These are phyloP conservation scores for Fusarium abutilonis DNA, from an alignment of 2,329 filamentous ascomycete species.

Conservation along the genomic window DNA sequence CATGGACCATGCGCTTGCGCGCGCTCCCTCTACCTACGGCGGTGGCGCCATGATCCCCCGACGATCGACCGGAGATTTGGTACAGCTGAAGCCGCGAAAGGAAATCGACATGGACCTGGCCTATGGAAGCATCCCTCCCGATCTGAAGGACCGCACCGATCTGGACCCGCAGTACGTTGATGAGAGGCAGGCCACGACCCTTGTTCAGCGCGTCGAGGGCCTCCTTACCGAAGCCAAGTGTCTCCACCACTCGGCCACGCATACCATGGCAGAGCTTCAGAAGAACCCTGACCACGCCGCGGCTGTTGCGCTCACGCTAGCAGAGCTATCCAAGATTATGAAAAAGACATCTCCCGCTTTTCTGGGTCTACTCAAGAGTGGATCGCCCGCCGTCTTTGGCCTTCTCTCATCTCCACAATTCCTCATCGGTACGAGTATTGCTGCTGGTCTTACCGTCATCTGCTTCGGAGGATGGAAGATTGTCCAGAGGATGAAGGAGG, in stretches of 20 bases:
- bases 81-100: conserved; percentile 48
- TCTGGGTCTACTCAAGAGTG: conserved; percentile 77
- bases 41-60: conserved; percentile 49
- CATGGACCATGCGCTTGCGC: conserved; percentile 53
- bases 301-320: conserved; percentile 90
- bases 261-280: conserved; percentile 82
- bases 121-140: conserved; percentile 83
- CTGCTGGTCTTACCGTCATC: conserved; percentile 92
- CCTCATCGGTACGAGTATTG: conserved; percentile 88
- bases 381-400: conserved; percentile 85
- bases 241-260: conserved; percentile 81
- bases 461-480: conserved; percentile 98
- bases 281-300: conserved; percentile 84
- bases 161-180: conserved; percentile 61
- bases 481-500: conserved; percentile 79
- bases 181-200: conserved; percentile 63
- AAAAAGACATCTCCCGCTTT: conserved; percentile 87
- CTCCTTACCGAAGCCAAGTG: conserved; percentile 90
- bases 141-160: conserved; percentile 64
- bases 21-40: conserved; percentile 43
- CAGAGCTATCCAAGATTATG: conserved; percentile 85
- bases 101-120: conserved; percentile 90
- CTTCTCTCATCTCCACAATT: conserved; percentile 92
- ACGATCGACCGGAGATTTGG: conserved; percentile 54
- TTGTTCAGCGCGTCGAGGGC: conserved; percentile 78